Base-by-base conservation (phyloP, 371 early-diverging fungal species). In the Rhizopus sp. region DNA sequence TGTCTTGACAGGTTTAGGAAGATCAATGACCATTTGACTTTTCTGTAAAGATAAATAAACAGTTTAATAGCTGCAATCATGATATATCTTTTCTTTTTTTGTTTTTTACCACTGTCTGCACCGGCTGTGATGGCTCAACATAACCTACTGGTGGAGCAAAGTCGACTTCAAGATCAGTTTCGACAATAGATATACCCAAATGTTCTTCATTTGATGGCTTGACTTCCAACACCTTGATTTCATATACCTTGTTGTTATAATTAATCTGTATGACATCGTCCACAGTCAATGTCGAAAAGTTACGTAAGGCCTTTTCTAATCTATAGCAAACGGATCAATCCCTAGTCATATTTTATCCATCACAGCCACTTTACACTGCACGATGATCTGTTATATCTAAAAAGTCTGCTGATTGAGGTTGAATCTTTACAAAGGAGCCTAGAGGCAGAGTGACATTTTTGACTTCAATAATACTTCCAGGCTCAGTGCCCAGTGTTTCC, bases 101-200 rank as follows among this genome's bases (percentile, higher is more conserved):
- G 0, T 23, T 23, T 23, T 23, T 23, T 23, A 23, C 81, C 68
- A 78, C 72, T 15, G 75, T 44, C 16, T 73, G 69, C 9, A 66
- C 59, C 30, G 64, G 75, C n/a, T 64, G 68, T 10, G 62, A 49
- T 5, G 97, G 96, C 68, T 99, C 99, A 34, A 90, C 87, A 73
- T 99, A 99, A 5, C 99, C 99, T 0, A 96, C 74, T 12, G 99
- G 99, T 17, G 99, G 88, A 4, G 95, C 98, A 80, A 99, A 99
- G 62, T 99, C 99, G 1, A 94, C 95, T 69, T 95, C 95, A 49
- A 99, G 73, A 85, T 99, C 99, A 0, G 99, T 99, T 72, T 99
- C 99, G 7, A 99, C 87, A 61, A 99, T 94, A 29, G 93, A 94
- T 54, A 99, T 93, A 31, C 93, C 95, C 3, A 72, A 78, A 52